Evolutionary conservation across 257 asterid genomes (phyloP), one percentile per base, ranked within the genome.

Genomic region (Knoxia roxburghii): DNA sequence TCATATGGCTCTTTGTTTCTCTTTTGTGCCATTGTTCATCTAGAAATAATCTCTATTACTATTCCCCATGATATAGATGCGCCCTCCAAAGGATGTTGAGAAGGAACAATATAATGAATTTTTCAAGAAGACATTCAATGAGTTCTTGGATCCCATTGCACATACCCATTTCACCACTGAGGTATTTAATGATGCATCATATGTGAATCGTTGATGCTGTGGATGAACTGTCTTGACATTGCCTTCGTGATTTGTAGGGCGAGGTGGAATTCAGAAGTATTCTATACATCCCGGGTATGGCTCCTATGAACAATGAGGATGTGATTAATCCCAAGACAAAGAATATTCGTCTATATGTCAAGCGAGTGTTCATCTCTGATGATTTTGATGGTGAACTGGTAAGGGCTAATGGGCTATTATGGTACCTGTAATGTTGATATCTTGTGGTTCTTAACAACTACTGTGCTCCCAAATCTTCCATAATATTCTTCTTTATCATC

Each of bases 371-470:
- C 73, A 94, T 94, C 61, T 94, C 99, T 54, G 99, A 90, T 76
- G 99, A 94, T 76, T 94, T 94, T 75, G 99, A 94, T 71, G 99
- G 99, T 69, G 99, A 94, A 77, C 84, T 94, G 89, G 99, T 94
- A 72, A 81, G 88, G n/a, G n/a, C n/a, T n/a, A n/a, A n/a, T n/a
- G n/a, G 66, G 68, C 32, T 45, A 14, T 9, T 41, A 33, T 26
- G 7, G n/a, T 15, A n/a, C 41, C 48, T 40, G 11, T 39, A 37
- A 29, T 24, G 10, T 46, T 52, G 35, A 26, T 33, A 27, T 21
- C 18, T n/a, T 55, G 64, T 32, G 45, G n/a, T 32, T 56, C 24
- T 23, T 48, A 48, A 1, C 4, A 32, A 23, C 43, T 57, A 1
- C 5, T 33, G 48, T 17, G 14, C 4, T 32, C 15, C 11, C 46